Evolutionary conservation across 2,329 filamentous ascomycete genomes (phyloP), one percentile per base, ranked within the genome.

Genomic region (Colletotrichum spinosum): DNA sequence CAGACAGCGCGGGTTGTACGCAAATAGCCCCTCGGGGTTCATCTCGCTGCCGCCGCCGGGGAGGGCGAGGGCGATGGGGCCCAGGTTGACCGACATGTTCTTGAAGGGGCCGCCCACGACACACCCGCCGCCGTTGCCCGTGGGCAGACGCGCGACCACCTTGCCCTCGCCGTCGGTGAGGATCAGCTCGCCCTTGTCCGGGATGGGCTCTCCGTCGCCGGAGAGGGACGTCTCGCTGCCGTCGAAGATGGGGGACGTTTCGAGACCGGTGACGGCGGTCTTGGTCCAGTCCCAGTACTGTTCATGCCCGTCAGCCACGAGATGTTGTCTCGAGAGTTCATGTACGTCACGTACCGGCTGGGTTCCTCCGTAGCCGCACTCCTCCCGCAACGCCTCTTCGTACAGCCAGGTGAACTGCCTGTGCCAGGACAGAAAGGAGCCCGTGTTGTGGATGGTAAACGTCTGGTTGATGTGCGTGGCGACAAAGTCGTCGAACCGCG

Each of bases 111-210:
- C 85, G 0, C 75, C 77, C 11, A 72, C 76, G 3, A 89, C 77
- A 70, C 85, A 88, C 17, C 86, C 87, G 44, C 87, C 86, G 5
- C 87, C 87, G 1, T 75, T 77, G 7, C 84, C 86, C 0, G 82
- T 77, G 1, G 83, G 80, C 8, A 84, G 70, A 35, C 66, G 64
- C 15, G 75, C 42, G 2, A 71, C 67, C 6, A 69, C 70, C 2
- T 75, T 67, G 3, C 68, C 69, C n/a, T 67, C 77, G 7, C 67
- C 67, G 33, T 68, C 68, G 35, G 70, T 78, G 12, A 74, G 67
- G 3, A 71, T 61, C 6, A 74, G 67, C 17, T 70, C 70, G 4
- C 67, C 63, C n/a, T 70, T 58, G 50, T 70, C 46, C 0, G 72
- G 65, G 35, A 75, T 69, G 51, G 58, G 71, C 12, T 65, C 72